Conservation (phyloP, 306 rosid genomes). For the Medicago lupulina region DNA sequence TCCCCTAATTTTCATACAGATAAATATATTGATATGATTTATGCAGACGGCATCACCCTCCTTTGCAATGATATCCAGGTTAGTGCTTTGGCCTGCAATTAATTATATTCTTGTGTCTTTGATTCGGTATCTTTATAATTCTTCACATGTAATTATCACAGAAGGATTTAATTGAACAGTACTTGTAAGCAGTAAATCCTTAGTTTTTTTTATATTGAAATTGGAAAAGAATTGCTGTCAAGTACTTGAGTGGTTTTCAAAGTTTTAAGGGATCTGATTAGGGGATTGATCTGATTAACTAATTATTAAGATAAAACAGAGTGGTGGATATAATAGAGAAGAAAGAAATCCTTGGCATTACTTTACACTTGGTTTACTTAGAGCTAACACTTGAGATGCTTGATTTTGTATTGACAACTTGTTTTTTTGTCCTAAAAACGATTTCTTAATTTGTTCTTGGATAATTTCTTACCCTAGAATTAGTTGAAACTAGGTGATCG, state of each 20-base stretch:
- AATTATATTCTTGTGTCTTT: constrained; percentile 24
- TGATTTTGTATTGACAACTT: background rate
- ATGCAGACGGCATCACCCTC: constrained; percentile 89
- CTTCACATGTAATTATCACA: background rate
- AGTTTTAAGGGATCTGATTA: constrained; percentile 24
- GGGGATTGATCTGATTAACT: background rate
- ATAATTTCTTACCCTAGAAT: constrained; percentile 2
- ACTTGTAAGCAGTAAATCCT: background rate
- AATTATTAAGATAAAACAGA: constrained; percentile 2
- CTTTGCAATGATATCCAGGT: constrained; percentile 97
- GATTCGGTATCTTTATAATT: background rate
- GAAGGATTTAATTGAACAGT: constrained; percentile 9
- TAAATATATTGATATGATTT: constrained; percentile 80
- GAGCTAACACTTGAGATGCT: constrained; percentile 2
- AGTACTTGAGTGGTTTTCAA: constrained; percentile 20
- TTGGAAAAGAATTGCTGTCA: background rate
- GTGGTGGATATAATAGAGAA: constrained; percentile 29
- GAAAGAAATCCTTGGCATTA: constrained; percentile 3
- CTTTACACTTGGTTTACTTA: constrained; percentile 14
- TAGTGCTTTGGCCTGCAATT: constrained; percentile 40
- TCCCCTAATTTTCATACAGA: constrained; percentile 57
- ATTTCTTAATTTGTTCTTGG: background rate
- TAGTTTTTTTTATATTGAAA: constrained; percentile 12
- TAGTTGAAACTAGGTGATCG: constrained; percentile 14
- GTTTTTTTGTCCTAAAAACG: background rate